Evolutionary conservation across 2,329 filamentous ascomycete genomes (phyloP), one percentile per base, ranked within the genome.

Genomic region (Aspergillus sp.): DNA sequence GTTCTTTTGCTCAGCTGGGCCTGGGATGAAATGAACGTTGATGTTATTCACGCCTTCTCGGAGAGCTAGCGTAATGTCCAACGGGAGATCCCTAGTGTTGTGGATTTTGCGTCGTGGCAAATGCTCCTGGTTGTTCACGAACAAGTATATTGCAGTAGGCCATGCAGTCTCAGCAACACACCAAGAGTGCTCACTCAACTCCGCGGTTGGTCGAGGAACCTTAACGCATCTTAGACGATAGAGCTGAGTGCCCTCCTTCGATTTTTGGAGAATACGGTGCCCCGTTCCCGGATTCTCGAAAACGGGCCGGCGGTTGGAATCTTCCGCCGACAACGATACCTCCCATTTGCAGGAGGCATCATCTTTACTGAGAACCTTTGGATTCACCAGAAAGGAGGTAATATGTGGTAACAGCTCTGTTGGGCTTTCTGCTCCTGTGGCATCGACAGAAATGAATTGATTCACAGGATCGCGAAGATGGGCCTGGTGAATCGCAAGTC

Each of bases 21-120:
- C 52, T 77, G 76, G 61, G 66, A 84, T 65, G 27, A 79, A 64
- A 46, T 77, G 72, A 6, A 93, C 70, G 4, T 80, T 75, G 3
- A 96, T 68, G 0, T 66, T 70, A 66, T 96, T 96, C 6, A 70
- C 68, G 0, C 90, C 91, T 15, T 74, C 64, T 8, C 67, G 70
- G 5, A 96, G 63, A 19, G 84, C 71, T 1, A 70, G 60, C 2
- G 91, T 92, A 23, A 96, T 77, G 64, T 96, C 91, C 6, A 90
- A 78, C 0, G 93, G 87, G 8, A 91, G 73, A 65, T 96, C 90
- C 64, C 87, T 90, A 11, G 87, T 87, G 67, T 93, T 84, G 60
- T 95, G 87, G 1, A 84, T 72, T 65, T 90, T 91, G 27, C 89
- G 84, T 41, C 88, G 84, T 9, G 85, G 71, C 23, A 79, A 77